Evolutionary conservation across 352 stramenopile genomes (phyloP).

Genomic region (Thalassiosira exigua): DNA sequence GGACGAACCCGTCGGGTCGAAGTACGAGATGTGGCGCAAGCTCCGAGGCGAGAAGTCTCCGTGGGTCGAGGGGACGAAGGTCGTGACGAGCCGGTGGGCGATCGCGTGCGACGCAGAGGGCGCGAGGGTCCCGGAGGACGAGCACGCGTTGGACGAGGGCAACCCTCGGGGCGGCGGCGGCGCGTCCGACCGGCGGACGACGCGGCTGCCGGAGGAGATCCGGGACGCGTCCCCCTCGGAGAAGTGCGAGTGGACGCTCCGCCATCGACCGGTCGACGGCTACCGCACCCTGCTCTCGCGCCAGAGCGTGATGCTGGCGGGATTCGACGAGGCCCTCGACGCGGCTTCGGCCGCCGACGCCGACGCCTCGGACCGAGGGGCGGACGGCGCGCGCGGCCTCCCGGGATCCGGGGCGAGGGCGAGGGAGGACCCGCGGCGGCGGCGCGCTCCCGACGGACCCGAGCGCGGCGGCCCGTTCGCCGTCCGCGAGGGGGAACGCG

Average conservation of each 20-base stretch:
- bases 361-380: not conserved
- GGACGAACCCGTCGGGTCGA: conserved; percentile 50
- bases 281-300: not conserved
- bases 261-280: not conserved
- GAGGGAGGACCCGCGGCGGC: not conserved
- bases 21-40: conserved; percentile 42
- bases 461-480: not conserved
- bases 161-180: not conserved
- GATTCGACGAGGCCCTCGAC: conserved; percentile 46
- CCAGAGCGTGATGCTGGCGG: conserved; percentile 34
- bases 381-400: no score
- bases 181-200: no score
- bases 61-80: conserved; percentile 36
- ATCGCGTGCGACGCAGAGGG: conserved; percentile 37
- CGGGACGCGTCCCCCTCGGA: no score
- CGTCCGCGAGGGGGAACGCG: not conserved
- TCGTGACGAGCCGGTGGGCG: conserved; percentile 65
- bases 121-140: conserved; percentile 39
- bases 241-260: no score
- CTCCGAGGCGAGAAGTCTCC: no score
- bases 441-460: not conserved
- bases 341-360: conserved; percentile 1
- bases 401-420: no score
- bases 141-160: not conserved
- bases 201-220: no score